Base-by-base conservation (phyloP, 148 eudicot species). In the Arctostaphylos glauca region DNA sequence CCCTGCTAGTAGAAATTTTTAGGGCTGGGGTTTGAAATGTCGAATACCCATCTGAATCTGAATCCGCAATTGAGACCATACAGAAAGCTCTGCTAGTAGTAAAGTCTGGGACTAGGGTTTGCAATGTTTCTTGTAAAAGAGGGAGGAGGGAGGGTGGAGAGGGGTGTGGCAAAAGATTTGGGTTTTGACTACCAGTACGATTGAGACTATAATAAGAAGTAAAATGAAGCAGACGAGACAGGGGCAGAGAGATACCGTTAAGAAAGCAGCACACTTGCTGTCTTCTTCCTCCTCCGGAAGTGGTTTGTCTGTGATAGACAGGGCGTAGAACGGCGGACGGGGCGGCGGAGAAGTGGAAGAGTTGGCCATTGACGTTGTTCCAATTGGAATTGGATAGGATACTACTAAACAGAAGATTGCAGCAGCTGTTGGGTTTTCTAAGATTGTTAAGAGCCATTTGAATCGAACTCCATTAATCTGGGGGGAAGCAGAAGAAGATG, bases 171-270 rank as follows among this genome's bases (percentile, higher is more conserved):
- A 92, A 46, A 84, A 83, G 15, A 90, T 80, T 80, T 87, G 94
- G 77, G 85, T 87, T 77, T 90, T 90, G 88, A 90, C 38, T 55
- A 74, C 71, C 9, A 89, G 82, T 7, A 91, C 81, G 19, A 91
- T 58, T 31, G 88, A 83, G 13, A 86, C 74, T 74, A 87, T 62
- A 15, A 85, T 82, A 7, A 94, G 85, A 18, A 90, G 18, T 49
- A 94, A 79, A 75, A 88, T 81, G 84, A 91, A 77, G 85, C 90
- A 88, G 41, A 91, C 90, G 46, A 91, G 75, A 88, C 91, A 94
- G 31, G 96, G 98, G 87, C 92, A 93, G 53, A 90, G 90, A 83
- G 92, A 88, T 87, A 90, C 96, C 86, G 80, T 85, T 13, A 89
- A 74, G 53, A 68, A 77, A 5, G 56, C 80, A 79, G 64, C 81